These are phyloP conservation scores for Canavalia ensiformis DNA, from an alignment of 306 rosid species.

Conservation along the genomic window DNA sequence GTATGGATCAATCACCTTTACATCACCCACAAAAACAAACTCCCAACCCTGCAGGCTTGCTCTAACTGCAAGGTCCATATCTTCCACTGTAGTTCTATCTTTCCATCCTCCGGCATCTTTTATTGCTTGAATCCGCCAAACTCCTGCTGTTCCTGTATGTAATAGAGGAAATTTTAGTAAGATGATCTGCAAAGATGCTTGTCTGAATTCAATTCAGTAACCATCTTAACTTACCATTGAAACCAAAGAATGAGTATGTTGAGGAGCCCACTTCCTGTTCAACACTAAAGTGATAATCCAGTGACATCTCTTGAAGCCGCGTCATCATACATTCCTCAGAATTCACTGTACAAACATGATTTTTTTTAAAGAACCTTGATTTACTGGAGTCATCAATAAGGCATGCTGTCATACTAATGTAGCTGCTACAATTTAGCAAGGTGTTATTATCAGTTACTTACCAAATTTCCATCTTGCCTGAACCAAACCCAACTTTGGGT, in stretches of 20 bases:
- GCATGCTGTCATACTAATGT: constrained; percentile 43
- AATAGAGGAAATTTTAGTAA: constrained; percentile 32
- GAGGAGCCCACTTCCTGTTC: constrained; percentile 76
- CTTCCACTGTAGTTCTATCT: constrained; percentile 69
- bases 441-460: constrained; percentile 41
- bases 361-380: constrained; percentile 27
- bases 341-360: constrained; percentile 54
- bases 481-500: constrained; percentile 65
- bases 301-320: constrained; percentile 68
- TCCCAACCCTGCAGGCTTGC: constrained; percentile 71
- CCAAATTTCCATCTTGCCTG: constrained; percentile 76
- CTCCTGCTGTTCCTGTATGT: constrained; percentile 66
- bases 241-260: constrained; percentile 71
- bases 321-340: constrained; percentile 71
- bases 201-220: constrained; percentile 22
- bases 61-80: constrained; percentile 70
- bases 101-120: constrained; percentile 76
- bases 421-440: constrained; percentile 25
- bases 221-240: constrained; percentile 57
- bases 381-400: constrained; percentile 13
- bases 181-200: constrained; percentile 36
- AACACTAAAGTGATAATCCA: constrained; percentile 65
- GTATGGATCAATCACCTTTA: constrained; percentile 53
- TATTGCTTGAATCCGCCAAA: constrained; percentile 63
- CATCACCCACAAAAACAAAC: constrained; percentile 62